Evolutionary conservation across 2,329 filamentous ascomycete genomes (phyloP).

Genomic region (Phyllosticta citriasiana): DNA sequence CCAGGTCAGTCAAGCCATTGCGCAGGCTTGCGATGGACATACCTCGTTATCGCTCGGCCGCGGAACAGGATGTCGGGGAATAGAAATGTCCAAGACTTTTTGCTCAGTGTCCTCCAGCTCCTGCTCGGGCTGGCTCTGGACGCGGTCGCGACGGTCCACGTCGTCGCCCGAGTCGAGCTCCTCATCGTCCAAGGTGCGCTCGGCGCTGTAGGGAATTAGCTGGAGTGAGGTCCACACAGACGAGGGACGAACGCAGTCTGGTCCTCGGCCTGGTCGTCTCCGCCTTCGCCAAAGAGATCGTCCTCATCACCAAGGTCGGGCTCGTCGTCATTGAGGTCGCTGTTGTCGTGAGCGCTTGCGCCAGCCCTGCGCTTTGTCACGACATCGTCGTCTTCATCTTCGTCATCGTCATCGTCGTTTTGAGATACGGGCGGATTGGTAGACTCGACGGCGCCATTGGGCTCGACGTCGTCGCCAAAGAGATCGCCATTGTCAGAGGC

Average conservation of each 20-base stretch:
- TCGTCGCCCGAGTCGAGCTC: conserved; percentile 55
- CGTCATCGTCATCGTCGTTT: conserved; percentile 1
- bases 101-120: conserved; percentile 25
- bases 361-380: conserved; percentile 3
- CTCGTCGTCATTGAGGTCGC: conserved; percentile 20
- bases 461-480: conserved; percentile 22
- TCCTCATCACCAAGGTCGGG: conserved; percentile 19
- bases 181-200: conserved; percentile 49
- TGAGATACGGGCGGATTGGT: conserved; percentile 11
- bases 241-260: conserved; percentile 15
- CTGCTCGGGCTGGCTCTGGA: conserved; percentile 38
- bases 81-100: conserved; percentile 45
- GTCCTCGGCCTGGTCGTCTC: conserved; percentile 30
- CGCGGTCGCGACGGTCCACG: conserved; percentile 53
- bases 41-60: conserved; percentile 63
- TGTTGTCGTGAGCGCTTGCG: neutral
- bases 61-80: conserved; percentile 60
- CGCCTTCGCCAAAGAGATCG: conserved; percentile 30
- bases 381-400: conserved; percentile 8
- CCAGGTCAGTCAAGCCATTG: conserved; percentile 12
- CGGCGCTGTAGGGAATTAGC: conserved; percentile 18
- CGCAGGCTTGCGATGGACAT: conserved; percentile 14
- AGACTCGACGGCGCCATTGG: conserved; percentile 23
- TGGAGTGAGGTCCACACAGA: neutral
- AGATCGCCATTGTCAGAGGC: conserved; percentile 17